Evolutionary conservation across 2,329 filamentous ascomycete genomes (phyloP).

Genomic region (Penicillium sclerotiorum): DNA sequence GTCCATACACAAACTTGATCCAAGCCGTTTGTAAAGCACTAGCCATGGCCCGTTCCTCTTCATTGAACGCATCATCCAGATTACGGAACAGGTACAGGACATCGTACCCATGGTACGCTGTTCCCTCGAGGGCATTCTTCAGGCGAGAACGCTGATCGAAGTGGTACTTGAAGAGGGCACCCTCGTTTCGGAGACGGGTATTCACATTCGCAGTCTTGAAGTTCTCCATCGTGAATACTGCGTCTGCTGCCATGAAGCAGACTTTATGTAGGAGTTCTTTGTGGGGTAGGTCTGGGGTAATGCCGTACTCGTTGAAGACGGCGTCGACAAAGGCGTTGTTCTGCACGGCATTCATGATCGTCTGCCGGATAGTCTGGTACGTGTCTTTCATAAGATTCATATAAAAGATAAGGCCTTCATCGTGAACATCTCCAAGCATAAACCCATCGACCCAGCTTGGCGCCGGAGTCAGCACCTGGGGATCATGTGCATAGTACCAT

Average conservation of each 20-base stretch:
- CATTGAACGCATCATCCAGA: conserved; percentile 7
- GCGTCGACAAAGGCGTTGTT: conserved; percentile 7
- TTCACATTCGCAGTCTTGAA: conserved; percentile 9
- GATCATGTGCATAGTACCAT: conserved; percentile 15
- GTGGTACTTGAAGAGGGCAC: conserved; percentile 15
- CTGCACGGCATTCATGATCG: conserved; percentile 5
- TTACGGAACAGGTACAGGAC: conserved; percentile 15
- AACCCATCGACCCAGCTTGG: conserved; percentile 9
- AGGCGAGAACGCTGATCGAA: conserved; percentile 15
- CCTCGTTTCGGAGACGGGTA: conserved; percentile 4
- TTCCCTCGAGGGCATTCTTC: conserved; percentile 7
- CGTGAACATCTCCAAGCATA: conserved; percentile 13
- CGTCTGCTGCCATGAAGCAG: conserved; percentile 9
- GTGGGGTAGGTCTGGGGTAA: conserved; percentile 1
- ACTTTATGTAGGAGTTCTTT: conserved; percentile 4
- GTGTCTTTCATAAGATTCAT: conserved; percentile 11
- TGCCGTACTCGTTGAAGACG: conserved; percentile 6
- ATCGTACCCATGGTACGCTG: conserved; percentile 12
- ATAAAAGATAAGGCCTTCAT: conserved; percentile 14
- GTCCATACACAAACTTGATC: conserved; percentile 11
- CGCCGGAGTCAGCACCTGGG: not conserved
- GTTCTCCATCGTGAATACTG: conserved; percentile 12
- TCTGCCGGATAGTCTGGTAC: conserved; percentile 6
- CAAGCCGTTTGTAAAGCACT: conserved; percentile 7
- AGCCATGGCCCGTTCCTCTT: conserved; percentile 7